Evolutionary conservation across 176 grass and related monocot species (phyloP).

Genomic region (Themeda triandra): DNA sequence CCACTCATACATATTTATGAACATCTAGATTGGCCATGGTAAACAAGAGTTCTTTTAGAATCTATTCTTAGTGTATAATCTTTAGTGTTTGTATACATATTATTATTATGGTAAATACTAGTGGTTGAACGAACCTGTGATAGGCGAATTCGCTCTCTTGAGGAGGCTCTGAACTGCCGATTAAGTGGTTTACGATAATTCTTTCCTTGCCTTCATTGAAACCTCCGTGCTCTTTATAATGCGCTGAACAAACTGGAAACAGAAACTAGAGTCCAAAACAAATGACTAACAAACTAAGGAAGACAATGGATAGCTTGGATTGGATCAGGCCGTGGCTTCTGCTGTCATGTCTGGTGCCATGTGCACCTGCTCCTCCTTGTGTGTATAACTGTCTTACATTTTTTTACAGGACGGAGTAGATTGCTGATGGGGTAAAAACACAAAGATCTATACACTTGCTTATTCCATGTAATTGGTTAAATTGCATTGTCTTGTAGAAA

Average conservation of each 20-base stretch:
- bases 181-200: background rate
- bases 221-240: background rate
- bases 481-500: slow-evolving; percentile 6
- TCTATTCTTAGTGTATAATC: background rate
- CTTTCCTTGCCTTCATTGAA: background rate
- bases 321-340: background rate
- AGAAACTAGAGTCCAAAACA: background rate
- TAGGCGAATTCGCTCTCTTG: background rate
- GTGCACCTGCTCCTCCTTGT: background rate
- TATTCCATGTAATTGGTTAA: slow-evolving; percentile 2
- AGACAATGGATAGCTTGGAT: background rate
- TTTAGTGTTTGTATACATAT: slow-evolving; percentile 2
- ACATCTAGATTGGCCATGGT: slow-evolving; percentile 5
- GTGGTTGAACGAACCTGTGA: background rate
- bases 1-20: background rate
- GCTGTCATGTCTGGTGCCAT: background rate
- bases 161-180: background rate
- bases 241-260: background rate
- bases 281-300: background rate
- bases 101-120: background rate
- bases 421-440: slow-evolving; percentile 2
- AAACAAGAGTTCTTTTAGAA: background rate
- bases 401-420: background rate
- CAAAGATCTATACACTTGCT: background rate
- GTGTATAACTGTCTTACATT: background rate